Evolutionary conservation across 495 filamentous ascomycete genomes (phyloP).

Genomic region (Podospora australis): DNA sequence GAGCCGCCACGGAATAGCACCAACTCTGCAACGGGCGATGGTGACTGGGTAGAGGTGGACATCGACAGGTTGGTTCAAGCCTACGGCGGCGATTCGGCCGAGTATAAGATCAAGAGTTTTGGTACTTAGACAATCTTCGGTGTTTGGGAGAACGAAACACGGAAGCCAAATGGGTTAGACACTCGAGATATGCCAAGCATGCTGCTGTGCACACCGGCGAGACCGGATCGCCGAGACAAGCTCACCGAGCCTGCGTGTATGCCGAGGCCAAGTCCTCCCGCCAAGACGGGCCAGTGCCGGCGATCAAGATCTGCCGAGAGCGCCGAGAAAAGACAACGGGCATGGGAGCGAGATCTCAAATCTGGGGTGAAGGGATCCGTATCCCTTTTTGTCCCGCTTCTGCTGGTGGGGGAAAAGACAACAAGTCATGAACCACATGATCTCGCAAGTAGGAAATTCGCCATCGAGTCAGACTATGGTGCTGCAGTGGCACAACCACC

Average conservation of each 20-base stretch:
- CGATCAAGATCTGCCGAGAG: slow-evolving; percentile 14
- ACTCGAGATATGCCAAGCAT: not conserved
- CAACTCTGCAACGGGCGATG: not conserved
- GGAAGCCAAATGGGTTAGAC: too few species aligned
- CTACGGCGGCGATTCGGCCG: slow-evolving; percentile 7
- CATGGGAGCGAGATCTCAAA: not conserved
- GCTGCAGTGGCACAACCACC: not conserved
- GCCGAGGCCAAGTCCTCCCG: too few species aligned
- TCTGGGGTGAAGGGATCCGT: too few species aligned
- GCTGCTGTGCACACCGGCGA: not conserved
- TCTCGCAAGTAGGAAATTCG: too few species aligned
- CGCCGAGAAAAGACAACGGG: not conserved
- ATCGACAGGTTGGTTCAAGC: slow-evolving; percentile 5
- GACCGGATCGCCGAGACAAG: not conserved
- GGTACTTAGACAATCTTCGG: not conserved
- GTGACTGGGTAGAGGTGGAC: slow-evolving; percentile 9
- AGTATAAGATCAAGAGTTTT: slow-evolving; percentile 10
- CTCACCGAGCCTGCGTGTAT: too few species aligned
- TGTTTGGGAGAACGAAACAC: not conserved
- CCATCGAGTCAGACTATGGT: not conserved
- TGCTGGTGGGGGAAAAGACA: too few species aligned
- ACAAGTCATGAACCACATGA: too few species aligned
- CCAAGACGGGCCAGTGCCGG: slow-evolving; percentile 16
- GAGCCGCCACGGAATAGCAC: not conserved
- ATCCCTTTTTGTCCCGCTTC: too few species aligned